phyloP scores from a whole-genome alignment of 192 early-diverging fungal species.

The Backusella australiensis region DNA sequence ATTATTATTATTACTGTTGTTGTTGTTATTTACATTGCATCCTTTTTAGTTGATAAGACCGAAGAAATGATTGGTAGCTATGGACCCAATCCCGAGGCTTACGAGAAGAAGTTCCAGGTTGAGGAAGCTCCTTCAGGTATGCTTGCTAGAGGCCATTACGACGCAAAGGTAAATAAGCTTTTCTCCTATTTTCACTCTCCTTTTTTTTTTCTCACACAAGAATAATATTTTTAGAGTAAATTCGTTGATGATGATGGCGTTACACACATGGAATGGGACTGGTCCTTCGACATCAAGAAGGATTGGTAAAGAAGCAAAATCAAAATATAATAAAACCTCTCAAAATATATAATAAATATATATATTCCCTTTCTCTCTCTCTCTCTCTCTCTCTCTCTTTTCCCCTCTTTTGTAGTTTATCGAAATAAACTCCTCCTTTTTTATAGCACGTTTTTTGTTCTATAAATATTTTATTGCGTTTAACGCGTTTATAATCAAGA shows the following conservation, averaged over 20 bases:
- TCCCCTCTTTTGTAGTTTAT: background rate
- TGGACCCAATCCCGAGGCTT: constrained; percentile 73
- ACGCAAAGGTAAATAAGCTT: constrained; percentile 55
- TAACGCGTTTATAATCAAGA: background rate
- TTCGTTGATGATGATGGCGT: constrained; percentile 93
- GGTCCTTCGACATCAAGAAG: constrained; percentile 51
- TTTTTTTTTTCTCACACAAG: background rate
- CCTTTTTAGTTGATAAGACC: constrained; percentile 72
- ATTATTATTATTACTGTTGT: background rate
- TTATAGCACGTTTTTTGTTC: background rate
- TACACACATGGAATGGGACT: constrained; percentile 79
- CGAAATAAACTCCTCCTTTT: background rate
- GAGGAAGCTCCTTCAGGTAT: constrained; percentile 92
- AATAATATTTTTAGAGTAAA: constrained; percentile 53
- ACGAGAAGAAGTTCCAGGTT: constrained; percentile 84
- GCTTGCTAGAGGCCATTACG: constrained; percentile 90
- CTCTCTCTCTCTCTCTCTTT: no score
- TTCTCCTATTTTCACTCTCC: background rate
- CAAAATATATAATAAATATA: background rate
- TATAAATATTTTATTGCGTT: background rate
- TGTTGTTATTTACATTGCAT: background rate
- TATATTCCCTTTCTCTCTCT: background rate
- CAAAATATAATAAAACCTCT: background rate
- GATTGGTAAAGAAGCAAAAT: constrained; percentile 31
- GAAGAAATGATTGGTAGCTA: constrained; percentile 98